phyloP scores from a whole-genome alignment of 169 alveolate species.

The Amoebophrya sp. region DNA sequence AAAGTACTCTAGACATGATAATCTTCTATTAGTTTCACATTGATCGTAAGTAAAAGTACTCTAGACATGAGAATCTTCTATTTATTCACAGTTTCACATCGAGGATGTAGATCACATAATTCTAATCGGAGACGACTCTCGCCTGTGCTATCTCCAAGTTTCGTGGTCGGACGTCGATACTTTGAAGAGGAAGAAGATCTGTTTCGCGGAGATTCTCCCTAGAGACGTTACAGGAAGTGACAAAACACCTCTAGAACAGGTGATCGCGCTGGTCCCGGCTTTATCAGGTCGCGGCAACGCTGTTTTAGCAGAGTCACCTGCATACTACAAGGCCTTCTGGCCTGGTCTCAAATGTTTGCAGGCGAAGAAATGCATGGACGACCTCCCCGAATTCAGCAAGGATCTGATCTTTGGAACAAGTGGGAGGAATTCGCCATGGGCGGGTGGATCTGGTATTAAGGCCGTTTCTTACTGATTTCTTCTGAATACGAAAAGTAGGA shows the following conservation, averaged over 20 bases:
- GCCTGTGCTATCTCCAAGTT: not conserved
- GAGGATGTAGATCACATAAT: too few species aligned
- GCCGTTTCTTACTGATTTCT: too few species aligned
- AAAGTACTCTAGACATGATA: too few species aligned
- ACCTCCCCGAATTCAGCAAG: not conserved
- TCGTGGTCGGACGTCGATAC: not conserved
- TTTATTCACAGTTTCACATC: too few species aligned
- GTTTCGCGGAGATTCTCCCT: slow-evolving; percentile 10
- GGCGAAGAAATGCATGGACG: not conserved
- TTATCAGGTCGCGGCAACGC: not conserved
- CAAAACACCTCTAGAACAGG: not conserved
- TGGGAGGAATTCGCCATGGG: too few species aligned
- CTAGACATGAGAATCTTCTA: too few species aligned
- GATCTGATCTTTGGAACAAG: not conserved
- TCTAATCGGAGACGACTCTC: not conserved
- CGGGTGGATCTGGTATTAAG: too few species aligned
- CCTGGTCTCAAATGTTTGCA: not conserved
- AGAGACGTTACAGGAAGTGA: not conserved
- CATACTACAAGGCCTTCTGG: slow-evolving; percentile 4
- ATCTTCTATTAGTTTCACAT: too few species aligned
- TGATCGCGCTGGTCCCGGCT: not conserved
- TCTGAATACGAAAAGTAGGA: too few species aligned
- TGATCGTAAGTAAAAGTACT: too few species aligned
- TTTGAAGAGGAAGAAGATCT: not conserved
- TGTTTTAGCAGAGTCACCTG: not conserved